Evolutionary conservation across 495 filamentous ascomycete species (phyloP).

Genomic region (Daldinia caldariorum): DNA sequence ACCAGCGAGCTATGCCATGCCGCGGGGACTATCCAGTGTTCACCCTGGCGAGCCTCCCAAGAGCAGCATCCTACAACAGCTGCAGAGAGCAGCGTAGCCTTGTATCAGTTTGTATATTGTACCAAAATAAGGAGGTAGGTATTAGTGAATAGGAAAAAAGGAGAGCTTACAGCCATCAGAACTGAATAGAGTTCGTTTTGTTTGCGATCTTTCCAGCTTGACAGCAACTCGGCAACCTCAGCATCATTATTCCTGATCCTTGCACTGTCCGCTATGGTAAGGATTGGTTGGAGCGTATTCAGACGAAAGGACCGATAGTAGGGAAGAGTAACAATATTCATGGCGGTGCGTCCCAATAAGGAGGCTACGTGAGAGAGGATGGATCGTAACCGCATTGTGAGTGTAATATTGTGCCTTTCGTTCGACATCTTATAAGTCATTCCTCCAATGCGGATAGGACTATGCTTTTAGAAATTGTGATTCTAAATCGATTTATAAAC

Average conservation of each 20-base stretch:
- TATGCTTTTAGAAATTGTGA: no score
- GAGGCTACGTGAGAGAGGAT: no score
- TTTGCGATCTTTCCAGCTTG: neutral
- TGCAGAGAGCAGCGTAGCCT: neutral
- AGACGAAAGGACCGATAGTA: neutral
- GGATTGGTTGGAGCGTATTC: neutral
- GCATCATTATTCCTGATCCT: neutral
- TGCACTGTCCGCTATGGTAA: neutral
- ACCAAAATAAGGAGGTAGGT: no score
- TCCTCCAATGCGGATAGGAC: no score
- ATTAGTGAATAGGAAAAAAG: neutral
- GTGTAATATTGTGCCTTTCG: no score
- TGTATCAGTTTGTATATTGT: no score
- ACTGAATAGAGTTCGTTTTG: neutral
- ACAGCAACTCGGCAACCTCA: neutral
- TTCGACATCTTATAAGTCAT: no score
- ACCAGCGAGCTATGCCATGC: conserved; percentile 1
- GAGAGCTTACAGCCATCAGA: neutral
- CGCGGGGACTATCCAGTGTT: neutral
- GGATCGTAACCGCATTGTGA: no score
- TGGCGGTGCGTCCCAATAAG: no score
- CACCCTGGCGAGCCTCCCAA: neutral
- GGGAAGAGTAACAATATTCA: conserved; percentile 2
- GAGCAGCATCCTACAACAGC: neutral
- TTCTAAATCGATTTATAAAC: no score